A percentile compares a stretch with the other conserved stretches of the same genome.
phyloP scores from a whole-genome alignment of 331 rosid genomes.

The Arachis monticola region DNA sequence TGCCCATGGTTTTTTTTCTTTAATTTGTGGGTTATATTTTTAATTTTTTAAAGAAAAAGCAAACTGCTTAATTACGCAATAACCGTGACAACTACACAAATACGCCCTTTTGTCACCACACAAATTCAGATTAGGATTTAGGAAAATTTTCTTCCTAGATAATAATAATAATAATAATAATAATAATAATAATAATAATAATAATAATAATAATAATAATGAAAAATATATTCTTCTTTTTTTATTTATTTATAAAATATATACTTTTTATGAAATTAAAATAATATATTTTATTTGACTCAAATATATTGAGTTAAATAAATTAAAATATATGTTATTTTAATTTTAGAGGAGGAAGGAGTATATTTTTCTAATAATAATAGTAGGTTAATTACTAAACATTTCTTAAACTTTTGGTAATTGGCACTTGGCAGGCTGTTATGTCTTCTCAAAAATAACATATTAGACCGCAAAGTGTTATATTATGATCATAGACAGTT shows the following conservation, averaged over 20 bases:
- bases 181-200: too few species aligned
- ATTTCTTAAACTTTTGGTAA: slow-evolving; percentile 5
- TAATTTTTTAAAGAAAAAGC: neutral
- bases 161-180: neutral
- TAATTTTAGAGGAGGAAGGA: too few species aligned
- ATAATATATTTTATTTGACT: too few species aligned
- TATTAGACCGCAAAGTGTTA: neutral
- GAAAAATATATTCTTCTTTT: too few species aligned
- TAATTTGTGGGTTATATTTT: neutral
- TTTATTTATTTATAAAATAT: too few species aligned
- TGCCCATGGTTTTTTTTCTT: neutral
- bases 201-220: too few species aligned
- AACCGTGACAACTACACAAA: neutral
- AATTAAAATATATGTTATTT: too few species aligned
- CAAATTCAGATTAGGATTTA: neutral
- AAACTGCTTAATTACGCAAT: slow-evolving; percentile 19
- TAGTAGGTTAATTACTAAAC: too few species aligned
- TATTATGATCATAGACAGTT: neutral
- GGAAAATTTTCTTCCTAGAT: neutral
- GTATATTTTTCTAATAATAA: too few species aligned
- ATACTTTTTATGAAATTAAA: too few species aligned
- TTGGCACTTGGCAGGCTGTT: neutral
- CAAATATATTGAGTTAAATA: too few species aligned
- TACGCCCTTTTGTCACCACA: neutral
- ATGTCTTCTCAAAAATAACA: neutral